Percentiles rank a stretch among this genome's conserved stretches.
These are phyloP conservation scores for Silene noctiflora DNA, from an alignment of 179 eudicot genomes.

Conservation along the genomic window DNA sequence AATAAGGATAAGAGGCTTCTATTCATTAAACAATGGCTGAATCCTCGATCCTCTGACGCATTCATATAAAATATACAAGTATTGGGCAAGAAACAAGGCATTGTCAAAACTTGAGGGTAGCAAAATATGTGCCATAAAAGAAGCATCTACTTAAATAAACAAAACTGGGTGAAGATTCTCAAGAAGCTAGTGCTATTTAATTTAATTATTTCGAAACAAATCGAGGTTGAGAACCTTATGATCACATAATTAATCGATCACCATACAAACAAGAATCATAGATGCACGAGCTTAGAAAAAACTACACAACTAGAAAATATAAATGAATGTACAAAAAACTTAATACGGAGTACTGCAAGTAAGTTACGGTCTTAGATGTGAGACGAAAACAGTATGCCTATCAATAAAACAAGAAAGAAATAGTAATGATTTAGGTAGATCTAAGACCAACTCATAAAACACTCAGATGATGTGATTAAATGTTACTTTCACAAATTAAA, in stretches of 20 bases:
- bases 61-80: slow-evolving; percentile 10
- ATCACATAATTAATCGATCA: slow-evolving; percentile 37
- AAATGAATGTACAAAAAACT: slow-evolving; percentile 3
- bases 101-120: slow-evolving; percentile 44
- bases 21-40: slow-evolving; percentile 40
- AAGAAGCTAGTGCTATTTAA: neutral
- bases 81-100: slow-evolving; percentile 29
- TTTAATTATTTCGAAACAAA: neutral
- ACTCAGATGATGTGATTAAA: slow-evolving; percentile 18
- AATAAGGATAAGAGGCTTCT: slow-evolving; percentile 69
- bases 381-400: neutral
- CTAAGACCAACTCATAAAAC: neutral
- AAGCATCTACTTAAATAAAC: slow-evolving; percentile 46
- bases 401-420: neutral
- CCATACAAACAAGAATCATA: slow-evolving; percentile 42
- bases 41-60: slow-evolving; percentile 43
- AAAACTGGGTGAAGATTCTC: neutral
- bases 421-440: neutral
- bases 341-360: no score
- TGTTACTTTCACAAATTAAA: slow-evolving; percentile 40
- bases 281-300: slow-evolving; percentile 38
- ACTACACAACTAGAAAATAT: slow-evolving; percentile 23
- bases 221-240: slow-evolving; percentile 16
- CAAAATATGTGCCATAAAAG: slow-evolving; percentile 41
- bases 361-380: neutral